phyloP scores from a whole-genome alignment of 768 basidiomycete species.

The Lactifluus rugatus region DNA sequence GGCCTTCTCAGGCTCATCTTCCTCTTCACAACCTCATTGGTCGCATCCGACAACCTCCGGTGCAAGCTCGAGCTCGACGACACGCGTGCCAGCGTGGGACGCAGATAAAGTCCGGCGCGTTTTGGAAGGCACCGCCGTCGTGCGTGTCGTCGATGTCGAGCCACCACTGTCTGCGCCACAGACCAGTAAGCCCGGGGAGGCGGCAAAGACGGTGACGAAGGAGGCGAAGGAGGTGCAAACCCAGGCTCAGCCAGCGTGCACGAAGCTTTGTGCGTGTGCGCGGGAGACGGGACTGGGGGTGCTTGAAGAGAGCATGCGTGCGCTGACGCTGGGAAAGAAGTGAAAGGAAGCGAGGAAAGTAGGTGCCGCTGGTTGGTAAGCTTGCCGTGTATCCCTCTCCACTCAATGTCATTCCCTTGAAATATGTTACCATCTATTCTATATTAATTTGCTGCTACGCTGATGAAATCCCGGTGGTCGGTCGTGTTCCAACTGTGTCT shows the following conservation, averaged over 20 bases:
- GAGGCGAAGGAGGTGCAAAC: background rate
- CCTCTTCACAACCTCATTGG: conserved; percentile 18
- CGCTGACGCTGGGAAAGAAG: conserved; percentile 50
- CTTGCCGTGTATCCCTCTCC: background rate
- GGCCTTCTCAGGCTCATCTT: conserved; percentile 56
- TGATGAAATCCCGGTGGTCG: too few species aligned
- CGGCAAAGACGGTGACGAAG: background rate
- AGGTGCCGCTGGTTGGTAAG: background rate
- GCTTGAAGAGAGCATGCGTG: conserved; percentile 62
- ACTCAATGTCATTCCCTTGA: too few species aligned
- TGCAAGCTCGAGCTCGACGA: background rate
- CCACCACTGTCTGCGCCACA: conserved; percentile 8
- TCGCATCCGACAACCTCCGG: background rate
- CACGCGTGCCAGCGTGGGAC: conserved; percentile 32
- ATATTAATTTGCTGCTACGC: too few species aligned
- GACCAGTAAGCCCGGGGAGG: background rate
- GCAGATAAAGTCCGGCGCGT: conserved; percentile 74
- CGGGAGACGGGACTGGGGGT: conserved; percentile 12
- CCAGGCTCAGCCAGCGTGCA: background rate
- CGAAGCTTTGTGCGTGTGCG: conserved; percentile 7
- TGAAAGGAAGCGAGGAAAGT: background rate
- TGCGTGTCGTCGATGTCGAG: conserved; percentile 72
- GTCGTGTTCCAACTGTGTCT: too few species aligned
- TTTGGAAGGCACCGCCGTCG: conserved; percentile 73
- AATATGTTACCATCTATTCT: too few species aligned